A percentile compares a stretch with the other conserved stretches of the same genome.
These are phyloP conservation scores for Geranium brycei DNA, from an alignment of 345 rosid species.

Conservation along the genomic window DNA sequence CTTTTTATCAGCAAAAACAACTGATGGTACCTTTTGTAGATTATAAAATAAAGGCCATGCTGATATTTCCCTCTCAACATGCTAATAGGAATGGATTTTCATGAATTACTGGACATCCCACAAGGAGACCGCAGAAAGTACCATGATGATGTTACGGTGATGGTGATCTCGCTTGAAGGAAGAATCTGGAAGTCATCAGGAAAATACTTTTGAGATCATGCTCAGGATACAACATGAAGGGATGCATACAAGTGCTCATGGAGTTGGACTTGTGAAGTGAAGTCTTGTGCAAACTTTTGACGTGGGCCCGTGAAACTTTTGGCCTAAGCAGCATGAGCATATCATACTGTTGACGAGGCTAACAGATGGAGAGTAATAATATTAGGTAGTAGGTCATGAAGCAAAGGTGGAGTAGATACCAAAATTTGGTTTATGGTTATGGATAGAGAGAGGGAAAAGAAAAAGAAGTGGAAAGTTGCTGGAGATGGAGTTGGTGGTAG, in stretches of 20 bases:
- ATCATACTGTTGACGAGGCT: slow-evolving; percentile 12
- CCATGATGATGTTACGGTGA: slow-evolving; percentile 90
- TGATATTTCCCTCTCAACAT: neutral
- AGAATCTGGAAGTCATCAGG: slow-evolving; percentile 99
- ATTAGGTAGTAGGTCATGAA: slow-evolving; percentile 19
- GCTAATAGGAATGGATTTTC: slow-evolving; percentile 72
- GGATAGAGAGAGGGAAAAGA: too few relatives aligned
- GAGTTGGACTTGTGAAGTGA: slow-evolving; percentile 1
- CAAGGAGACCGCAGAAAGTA: slow-evolving; percentile 95
- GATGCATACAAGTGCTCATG: slow-evolving; percentile 1
- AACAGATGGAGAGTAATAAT: slow-evolving; percentile 13
- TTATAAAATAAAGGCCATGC: neutral
- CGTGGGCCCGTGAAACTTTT: slow-evolving; percentile 3
- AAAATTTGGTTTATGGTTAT: slow-evolving; percentile 16
- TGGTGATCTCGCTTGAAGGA: slow-evolving; percentile 93
- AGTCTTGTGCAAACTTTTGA: slow-evolving; percentile 8
- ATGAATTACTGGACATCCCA: slow-evolving; percentile 83
- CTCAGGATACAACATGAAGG: too few relatives aligned
- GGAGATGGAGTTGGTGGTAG: slow-evolving; percentile 18
- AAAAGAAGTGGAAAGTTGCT: slow-evolving; percentile 4
- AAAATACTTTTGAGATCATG: slow-evolving; percentile 47
- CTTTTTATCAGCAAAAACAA: too few relatives aligned
- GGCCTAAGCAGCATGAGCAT: slow-evolving; percentile 7
- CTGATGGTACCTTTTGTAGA: neutral
- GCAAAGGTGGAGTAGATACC: slow-evolving; percentile 19